Percentiles rank a stretch among this genome's conserved stretches.
Conservation (phyloP, 331 rosid species). For the Acacia pycnantha region DNA sequence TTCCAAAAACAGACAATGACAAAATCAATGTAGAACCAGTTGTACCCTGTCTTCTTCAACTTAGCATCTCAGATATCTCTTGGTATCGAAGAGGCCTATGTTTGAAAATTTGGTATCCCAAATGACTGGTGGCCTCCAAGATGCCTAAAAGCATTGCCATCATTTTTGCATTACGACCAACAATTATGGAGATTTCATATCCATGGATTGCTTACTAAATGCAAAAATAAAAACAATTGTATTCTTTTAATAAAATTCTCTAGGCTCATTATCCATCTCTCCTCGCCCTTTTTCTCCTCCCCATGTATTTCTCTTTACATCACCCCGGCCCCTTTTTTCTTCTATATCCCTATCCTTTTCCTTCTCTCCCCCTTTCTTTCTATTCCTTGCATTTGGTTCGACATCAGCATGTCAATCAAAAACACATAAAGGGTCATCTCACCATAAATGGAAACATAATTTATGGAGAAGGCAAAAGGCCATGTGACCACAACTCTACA, state of each 20-base stretch:
- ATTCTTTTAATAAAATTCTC: not conserved
- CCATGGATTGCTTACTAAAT: not conserved
- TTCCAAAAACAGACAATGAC: not conserved
- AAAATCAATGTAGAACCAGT: not conserved
- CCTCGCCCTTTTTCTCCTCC: not conserved
- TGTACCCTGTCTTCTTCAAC: not conserved
- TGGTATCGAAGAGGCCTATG: not conserved
- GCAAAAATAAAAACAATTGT: not conserved
- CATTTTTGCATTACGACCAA: not conserved
- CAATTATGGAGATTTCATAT: not conserved
- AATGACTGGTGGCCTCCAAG: not conserved
- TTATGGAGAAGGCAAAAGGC: not conserved
- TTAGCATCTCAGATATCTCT: not conserved
- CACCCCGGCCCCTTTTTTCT: not conserved
- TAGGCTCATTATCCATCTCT: not conserved
- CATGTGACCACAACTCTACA: constrained; percentile 8
- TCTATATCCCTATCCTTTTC: not conserved
- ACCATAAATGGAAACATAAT: not conserved
- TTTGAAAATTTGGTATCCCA: not conserved
- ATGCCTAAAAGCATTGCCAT: not conserved
- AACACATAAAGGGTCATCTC: not conserved
- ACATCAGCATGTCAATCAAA: not conserved
- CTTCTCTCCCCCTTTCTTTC: not conserved
- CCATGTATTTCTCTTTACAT: not conserved
- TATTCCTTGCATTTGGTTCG: not conserved